These are phyloP conservation scores for Pistacia integerrima DNA, from an alignment of 345 rosid species.

Conservation along the genomic window DNA sequence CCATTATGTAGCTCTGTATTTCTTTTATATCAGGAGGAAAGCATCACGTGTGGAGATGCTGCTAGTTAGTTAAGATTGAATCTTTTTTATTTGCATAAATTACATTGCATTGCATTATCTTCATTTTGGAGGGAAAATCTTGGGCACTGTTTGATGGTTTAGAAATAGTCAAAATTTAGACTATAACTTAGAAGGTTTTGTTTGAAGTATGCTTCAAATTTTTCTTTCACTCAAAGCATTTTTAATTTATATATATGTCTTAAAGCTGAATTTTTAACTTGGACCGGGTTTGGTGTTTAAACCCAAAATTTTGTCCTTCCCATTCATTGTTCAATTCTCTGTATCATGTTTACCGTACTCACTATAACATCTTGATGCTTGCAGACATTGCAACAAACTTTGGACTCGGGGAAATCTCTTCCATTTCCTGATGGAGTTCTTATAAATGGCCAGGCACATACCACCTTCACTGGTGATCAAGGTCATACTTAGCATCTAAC, in stretches of 20 bases:
- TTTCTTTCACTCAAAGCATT: not conserved
- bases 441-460: slow-evolving; percentile 56
- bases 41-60: not conserved
- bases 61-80: slow-evolving; percentile 4
- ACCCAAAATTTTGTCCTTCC: not conserved
- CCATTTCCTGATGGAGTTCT: slow-evolving; percentile 70
- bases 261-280: not conserved
- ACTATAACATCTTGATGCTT: slow-evolving; percentile 12
- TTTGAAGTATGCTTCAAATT: not conserved
- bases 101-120: not conserved
- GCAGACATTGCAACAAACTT: slow-evolving; percentile 48
- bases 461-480: slow-evolving; percentile 61
- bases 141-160: not conserved
- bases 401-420: slow-evolving; percentile 74
- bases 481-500: slow-evolving; percentile 32
- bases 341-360: not conserved
- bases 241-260: not conserved
- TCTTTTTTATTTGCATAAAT: slow-evolving; percentile 8
- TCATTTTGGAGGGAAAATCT: not conserved
- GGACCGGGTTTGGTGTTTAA: not conserved
- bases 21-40: not conserved
- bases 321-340: not conserved
- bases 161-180: not conserved
- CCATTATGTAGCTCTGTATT: not conserved
- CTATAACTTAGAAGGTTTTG: not conserved